Conservation (phyloP, 2,329 filamentous ascomycete genomes). For the Exophiala spinifera region DNA sequence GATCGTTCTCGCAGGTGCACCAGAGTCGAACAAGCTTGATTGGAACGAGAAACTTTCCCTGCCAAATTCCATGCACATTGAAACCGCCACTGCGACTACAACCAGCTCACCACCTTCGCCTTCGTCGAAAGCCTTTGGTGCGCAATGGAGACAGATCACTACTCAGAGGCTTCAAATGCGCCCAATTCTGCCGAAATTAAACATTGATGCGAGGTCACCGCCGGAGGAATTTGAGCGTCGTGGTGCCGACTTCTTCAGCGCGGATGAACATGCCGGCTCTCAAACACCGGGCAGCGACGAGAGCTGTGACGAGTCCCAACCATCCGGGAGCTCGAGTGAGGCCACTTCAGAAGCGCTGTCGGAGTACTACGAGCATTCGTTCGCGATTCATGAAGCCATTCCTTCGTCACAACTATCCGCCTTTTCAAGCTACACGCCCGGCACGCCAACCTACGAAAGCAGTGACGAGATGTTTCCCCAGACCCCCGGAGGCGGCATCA, state of each 20-base stretch:
- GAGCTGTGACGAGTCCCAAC: conserved; percentile 25
- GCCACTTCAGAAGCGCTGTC: conserved; percentile 45
- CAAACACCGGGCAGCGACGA: conserved; percentile 27
- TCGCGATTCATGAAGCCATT: conserved; percentile 66
- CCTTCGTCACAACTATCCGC: conserved; percentile 58
- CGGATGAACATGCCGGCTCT: conserved; percentile 22
- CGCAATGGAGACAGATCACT: conserved; percentile 28
- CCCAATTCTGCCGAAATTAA: conserved; percentile 27
- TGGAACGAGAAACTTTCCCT: conserved; percentile 29
- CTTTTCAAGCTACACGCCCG: conserved; percentile 25
- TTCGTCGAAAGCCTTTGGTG: conserved; percentile 17
- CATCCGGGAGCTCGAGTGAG: conserved; percentile 23
- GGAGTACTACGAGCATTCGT: conserved; percentile 75
- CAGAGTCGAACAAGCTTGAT: conserved; percentile 24
- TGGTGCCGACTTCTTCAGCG: conserved; percentile 27
- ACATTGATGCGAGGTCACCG: conserved; percentile 16
- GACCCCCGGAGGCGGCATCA: conserved; percentile 23
- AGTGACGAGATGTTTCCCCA: conserved; percentile 27
- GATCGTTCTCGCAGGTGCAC: conserved; percentile 30
- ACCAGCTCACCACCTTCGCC: conserved; percentile 7
- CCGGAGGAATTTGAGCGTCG: conserved; percentile 21
- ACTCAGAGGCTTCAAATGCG: conserved; percentile 28
- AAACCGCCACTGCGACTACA: conserved; percentile 5
- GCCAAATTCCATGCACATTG: conserved; percentile 20
- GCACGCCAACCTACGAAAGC: conserved; percentile 29